These are phyloP conservation scores for Meyerozyma guilliermondii DNA, from an alignment of 1,139 yeast genomes.

Conservation along the genomic window DNA sequence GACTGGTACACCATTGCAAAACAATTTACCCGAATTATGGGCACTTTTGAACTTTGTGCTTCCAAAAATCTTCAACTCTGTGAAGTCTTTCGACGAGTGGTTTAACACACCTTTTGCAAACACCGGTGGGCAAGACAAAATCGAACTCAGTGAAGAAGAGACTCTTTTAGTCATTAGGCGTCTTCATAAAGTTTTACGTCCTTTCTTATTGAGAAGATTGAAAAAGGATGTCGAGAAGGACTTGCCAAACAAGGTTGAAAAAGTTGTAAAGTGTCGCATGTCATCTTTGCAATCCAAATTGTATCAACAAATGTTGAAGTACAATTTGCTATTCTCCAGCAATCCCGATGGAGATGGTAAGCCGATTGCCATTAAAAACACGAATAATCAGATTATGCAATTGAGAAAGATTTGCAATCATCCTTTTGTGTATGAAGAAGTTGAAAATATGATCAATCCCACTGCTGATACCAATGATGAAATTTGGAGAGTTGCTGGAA, in stretches of 20 bases:
- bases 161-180: constrained; percentile 89
- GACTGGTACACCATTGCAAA: constrained; percentile 86
- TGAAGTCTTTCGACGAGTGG: constrained; percentile 85
- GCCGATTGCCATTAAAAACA: constrained; percentile 67
- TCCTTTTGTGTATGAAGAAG: constrained; percentile 95
- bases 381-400: constrained; percentile 93
- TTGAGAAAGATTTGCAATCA: constrained; percentile 94
- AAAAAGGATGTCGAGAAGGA: constrained; percentile 97
- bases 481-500: constrained; percentile 76
- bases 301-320: constrained; percentile 73
- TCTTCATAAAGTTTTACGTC: constrained; percentile 92
- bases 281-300: constrained; percentile 78
- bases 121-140: constrained; percentile 76
- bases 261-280: constrained; percentile 91
- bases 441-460: constrained; percentile 83
- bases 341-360: constrained; percentile 35
- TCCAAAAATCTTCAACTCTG: constrained; percentile 79
- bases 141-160: constrained; percentile 86
- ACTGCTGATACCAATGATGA: constrained; percentile 59
- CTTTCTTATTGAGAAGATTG: constrained; percentile 87
- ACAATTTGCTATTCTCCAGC: constrained; percentile 62
- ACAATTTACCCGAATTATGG: constrained; percentile 82
- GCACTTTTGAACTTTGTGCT: constrained; percentile 73
- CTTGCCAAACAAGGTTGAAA: constrained; percentile 92
- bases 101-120: constrained; percentile 81